These are phyloP conservation scores for Larix kaempferi DNA, from an alignment of 75 land plant species.

Conservation along the genomic window DNA sequence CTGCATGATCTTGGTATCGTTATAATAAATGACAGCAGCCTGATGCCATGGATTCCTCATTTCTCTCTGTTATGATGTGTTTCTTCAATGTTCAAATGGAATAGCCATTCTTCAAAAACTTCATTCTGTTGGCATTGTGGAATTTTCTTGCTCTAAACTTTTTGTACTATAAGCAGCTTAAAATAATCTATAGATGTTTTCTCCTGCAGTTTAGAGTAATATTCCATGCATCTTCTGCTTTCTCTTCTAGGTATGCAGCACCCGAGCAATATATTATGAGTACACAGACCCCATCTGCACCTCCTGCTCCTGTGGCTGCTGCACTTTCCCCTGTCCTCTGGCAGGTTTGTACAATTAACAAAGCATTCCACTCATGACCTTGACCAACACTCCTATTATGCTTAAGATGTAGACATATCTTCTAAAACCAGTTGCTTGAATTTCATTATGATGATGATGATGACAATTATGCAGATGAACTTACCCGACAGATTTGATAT, in stretches of 20 bases:
- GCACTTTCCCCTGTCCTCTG: constrained; percentile 98
- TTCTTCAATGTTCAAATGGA: not conserved
- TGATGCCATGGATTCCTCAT: not conserved
- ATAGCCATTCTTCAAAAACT: not conserved
- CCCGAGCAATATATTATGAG: constrained; percentile 99
- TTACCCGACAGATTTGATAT: constrained; percentile 96
- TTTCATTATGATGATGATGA: not conserved
- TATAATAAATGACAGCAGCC: no score
- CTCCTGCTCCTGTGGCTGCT: constrained; percentile 91
- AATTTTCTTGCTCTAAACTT: not conserved
- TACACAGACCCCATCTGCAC: constrained; percentile 98
- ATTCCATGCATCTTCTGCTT: not conserved
- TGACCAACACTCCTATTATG: no score
- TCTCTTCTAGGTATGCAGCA: constrained; percentile 77
- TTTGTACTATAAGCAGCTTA: not conserved
- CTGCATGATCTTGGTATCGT: no score
- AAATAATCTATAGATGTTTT: not conserved
- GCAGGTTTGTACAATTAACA: constrained; percentile 51
- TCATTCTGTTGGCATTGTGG: not conserved
- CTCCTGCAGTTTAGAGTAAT: not conserved
- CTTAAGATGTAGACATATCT: no score
- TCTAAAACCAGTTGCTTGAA: not conserved
- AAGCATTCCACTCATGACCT: not conserved
- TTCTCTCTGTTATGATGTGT: not conserved
- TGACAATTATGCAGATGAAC: constrained; percentile 70